These are phyloP conservation scores for Vanilla planifolia DNA, from an alignment of 106 monocot genomes.

Conservation along the genomic window DNA sequence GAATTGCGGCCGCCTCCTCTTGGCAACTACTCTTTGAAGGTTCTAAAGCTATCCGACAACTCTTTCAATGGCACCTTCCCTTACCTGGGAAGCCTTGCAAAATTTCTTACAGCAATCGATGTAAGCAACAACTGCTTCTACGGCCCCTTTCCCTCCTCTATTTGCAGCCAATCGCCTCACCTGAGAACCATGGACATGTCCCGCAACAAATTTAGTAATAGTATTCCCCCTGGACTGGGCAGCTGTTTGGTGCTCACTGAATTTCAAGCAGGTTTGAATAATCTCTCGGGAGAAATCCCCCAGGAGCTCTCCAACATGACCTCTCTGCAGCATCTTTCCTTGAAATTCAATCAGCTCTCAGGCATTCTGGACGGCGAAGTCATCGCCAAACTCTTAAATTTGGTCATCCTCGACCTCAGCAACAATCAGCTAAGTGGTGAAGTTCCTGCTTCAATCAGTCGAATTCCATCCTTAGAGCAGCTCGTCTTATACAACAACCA, in stretches of 20 bases:
- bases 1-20: background rate
- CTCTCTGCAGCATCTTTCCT: background rate
- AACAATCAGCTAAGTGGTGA: constrained; percentile 3
- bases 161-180: background rate
- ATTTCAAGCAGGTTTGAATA: constrained; percentile 8
- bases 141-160: constrained; percentile 3
- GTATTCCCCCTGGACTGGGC: background rate
- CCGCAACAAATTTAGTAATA: background rate
- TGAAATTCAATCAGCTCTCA: constrained; percentile 10
- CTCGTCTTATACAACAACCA: constrained; percentile 1
- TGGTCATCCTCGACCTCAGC: background rate
- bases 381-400: constrained; percentile 2
- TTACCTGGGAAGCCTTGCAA: background rate
- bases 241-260: background rate
- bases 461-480: background rate
- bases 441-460: constrained; percentile 9
- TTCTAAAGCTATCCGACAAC: constrained; percentile 10
- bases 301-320: background rate
- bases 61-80: background rate
- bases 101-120: background rate
- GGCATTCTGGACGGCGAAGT: background rate
- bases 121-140: constrained; percentile 12
- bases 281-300: background rate
- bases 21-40: background rate
- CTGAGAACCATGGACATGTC: background rate